phyloP scores from a whole-genome alignment of 202 grass and related monocot species.

The Digitaria exilis region DNA sequence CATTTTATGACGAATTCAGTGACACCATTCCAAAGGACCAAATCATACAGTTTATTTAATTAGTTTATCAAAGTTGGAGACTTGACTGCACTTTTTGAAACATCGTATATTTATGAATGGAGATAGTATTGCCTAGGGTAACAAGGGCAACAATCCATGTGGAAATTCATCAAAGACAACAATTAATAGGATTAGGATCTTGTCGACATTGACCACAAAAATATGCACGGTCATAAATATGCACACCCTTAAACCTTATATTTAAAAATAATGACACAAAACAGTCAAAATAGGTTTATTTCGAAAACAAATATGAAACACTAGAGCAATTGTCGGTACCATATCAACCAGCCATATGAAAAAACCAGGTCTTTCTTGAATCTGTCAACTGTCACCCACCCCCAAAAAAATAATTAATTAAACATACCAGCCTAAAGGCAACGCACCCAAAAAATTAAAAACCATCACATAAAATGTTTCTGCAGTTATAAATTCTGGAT shows the following conservation, averaged over 20 bases:
- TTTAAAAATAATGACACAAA: neutral
- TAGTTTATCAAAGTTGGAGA: neutral
- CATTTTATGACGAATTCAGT: neutral
- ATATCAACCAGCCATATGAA: neutral
- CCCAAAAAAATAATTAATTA: neutral
- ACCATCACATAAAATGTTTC: neutral
- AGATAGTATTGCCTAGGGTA: neutral
- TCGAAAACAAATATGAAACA: conserved; percentile 13
- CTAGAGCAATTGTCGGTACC: neutral
- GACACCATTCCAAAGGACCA: neutral
- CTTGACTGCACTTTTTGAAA: neutral
- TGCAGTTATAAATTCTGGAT: neutral
- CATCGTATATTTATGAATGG: neutral
- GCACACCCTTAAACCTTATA: neutral
- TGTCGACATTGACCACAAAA: neutral
- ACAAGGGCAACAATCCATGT: neutral
- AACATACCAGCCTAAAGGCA: conserved; percentile 22
- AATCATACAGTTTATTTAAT: neutral
- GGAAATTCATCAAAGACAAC: neutral
- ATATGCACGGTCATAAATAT: neutral
- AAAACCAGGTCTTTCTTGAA: neutral
- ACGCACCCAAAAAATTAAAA: neutral
- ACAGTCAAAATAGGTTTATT: neutral
- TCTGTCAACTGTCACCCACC: neutral
- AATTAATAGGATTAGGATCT: neutral